phyloP scores from a whole-genome alignment of 768 basidiomycete species.

The Leccinum boreale region DNA sequence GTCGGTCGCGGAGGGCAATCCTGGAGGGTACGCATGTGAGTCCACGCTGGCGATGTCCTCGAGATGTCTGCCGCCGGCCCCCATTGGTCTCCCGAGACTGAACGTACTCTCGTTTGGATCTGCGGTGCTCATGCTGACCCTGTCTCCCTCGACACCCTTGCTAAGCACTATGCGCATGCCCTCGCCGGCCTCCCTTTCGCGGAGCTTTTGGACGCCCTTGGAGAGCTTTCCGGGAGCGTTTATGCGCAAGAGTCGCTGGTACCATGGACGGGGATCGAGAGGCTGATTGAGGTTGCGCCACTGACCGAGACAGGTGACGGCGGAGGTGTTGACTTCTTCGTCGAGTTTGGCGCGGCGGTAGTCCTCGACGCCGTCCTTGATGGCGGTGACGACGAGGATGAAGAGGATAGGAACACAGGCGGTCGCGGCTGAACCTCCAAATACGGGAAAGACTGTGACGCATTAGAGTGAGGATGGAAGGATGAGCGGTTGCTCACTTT shows the following conservation, averaged over 20 bases:
- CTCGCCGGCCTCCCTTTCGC: conserved; percentile 75
- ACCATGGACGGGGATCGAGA: conserved; percentile 65
- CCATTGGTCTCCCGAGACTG: conserved; percentile 34
- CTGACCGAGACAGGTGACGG: conserved; percentile 82
- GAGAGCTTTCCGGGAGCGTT: conserved; percentile 74
- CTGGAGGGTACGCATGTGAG: conserved; percentile 63
- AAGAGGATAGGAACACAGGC: conserved; percentile 84
- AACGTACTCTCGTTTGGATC: conserved; percentile 43
- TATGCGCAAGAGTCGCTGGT: conserved; percentile 68
- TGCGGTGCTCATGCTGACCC: conserved; percentile 42
- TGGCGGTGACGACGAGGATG: conserved; percentile 83
- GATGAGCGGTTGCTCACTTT: conserved; percentile 45
- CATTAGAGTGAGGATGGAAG: conserved; percentile 8
- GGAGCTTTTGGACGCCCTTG: conserved; percentile 79
- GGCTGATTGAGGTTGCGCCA: conserved; percentile 93
- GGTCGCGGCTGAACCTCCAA: conserved; percentile 81
- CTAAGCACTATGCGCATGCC: conserved; percentile 63
- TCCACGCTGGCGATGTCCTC: conserved; percentile 71
- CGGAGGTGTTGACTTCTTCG: conserved; percentile 92
- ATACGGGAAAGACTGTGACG: conserved; percentile 75
- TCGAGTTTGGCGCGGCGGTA: conserved; percentile 86
- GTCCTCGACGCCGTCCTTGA: conserved; percentile 97
- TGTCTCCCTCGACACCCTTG: conserved; percentile 34
- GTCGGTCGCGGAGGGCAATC: conserved; percentile 29
- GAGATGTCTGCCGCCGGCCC: conserved; percentile 49